Conservation (phyloP, 2,329 filamentous ascomycete genomes). For the Colletotrichum noveboracense region DNA sequence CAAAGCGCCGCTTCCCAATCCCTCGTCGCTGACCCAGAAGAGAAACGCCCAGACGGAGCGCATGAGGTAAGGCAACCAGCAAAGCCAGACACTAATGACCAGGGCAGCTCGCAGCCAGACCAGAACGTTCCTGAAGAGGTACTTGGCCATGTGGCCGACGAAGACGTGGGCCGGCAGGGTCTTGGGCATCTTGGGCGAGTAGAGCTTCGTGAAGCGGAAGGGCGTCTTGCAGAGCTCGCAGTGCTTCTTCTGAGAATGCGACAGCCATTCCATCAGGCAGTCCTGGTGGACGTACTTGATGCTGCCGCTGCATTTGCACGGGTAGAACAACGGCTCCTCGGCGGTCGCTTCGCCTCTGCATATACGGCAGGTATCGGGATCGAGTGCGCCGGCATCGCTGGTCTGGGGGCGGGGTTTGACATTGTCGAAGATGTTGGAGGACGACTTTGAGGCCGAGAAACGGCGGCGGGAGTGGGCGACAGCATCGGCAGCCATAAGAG, state of each 20-base stretch:
- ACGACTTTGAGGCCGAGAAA: slow-evolving; percentile 10
- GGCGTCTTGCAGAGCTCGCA: slow-evolving; percentile 99
- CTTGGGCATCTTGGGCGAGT: slow-evolving; percentile 91
- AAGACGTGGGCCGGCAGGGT: slow-evolving; percentile 84
- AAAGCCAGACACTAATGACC: slow-evolving; percentile 87
- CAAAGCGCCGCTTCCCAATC: slow-evolving; percentile 45
- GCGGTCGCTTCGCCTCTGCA: slow-evolving; percentile 86
- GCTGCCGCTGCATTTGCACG: slow-evolving; percentile 98
- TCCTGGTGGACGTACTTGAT: slow-evolving; percentile 99
- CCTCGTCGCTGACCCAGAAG: slow-evolving; percentile 93
- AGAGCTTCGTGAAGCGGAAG: slow-evolving; percentile 97
- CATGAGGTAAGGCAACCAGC: slow-evolving; percentile 88
- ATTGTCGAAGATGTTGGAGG: background rate
- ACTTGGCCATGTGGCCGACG: slow-evolving; percentile 75
- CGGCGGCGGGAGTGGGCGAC: slow-evolving; percentile 32
- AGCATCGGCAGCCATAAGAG: slow-evolving; percentile 28
- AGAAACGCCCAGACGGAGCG: slow-evolving; percentile 90
- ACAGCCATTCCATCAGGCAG: slow-evolving; percentile 98
- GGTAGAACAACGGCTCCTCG: slow-evolving; percentile 91
- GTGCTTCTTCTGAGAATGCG: slow-evolving; percentile 98
- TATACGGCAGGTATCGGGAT: slow-evolving; percentile 91
- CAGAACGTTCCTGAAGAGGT: slow-evolving; percentile 72
- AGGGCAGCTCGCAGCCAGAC: slow-evolving; percentile 81
- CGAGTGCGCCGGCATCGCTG: slow-evolving; percentile 32
- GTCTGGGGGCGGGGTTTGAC: slow-evolving; percentile 1